phyloP scores from a whole-genome alignment of 306 rosid species.

The Sicyos baderoa region DNA sequence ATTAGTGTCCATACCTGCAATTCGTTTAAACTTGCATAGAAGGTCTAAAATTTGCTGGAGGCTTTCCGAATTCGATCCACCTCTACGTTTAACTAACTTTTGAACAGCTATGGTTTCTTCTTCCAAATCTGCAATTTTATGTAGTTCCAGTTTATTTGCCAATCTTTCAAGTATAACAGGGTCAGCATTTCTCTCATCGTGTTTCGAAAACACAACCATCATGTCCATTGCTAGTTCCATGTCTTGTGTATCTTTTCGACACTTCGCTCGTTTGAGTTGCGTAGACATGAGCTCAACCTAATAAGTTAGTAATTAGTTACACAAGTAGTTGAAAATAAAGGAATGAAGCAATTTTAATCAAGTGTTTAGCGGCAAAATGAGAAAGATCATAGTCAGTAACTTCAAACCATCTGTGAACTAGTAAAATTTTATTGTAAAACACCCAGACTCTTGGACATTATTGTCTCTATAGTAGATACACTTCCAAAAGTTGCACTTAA shows the following conservation, averaged over 20 bases:
- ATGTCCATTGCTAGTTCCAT: constrained; percentile 90
- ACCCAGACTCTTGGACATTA: background rate
- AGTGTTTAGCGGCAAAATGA: background rate
- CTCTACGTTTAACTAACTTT: constrained; percentile 45
- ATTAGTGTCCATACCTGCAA: constrained; percentile 52
- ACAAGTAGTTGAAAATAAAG: background rate
- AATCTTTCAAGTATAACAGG: constrained; percentile 63
- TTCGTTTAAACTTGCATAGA: constrained; percentile 46
- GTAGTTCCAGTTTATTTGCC: constrained; percentile 63
- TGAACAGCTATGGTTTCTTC: constrained; percentile 53
- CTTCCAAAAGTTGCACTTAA: background rate
- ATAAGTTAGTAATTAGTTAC: constrained; percentile 15
- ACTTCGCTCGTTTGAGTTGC: constrained; percentile 66
- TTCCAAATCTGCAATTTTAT: constrained; percentile 48
- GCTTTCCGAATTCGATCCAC: constrained; percentile 42
- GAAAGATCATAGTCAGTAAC: too few species aligned
- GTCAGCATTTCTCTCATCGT: constrained; percentile 52
- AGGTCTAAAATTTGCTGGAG: constrained; percentile 45
- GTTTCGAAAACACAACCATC: constrained; percentile 67
- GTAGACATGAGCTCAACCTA: constrained; percentile 76
- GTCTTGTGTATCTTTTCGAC: constrained; percentile 72
- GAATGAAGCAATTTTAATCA: background rate
- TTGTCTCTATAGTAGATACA: background rate
- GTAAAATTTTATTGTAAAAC: background rate
- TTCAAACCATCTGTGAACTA: background rate